Conservation (phyloP, 2,329 filamentous ascomycete genomes). For the Epichloe aotearoae region DNA sequence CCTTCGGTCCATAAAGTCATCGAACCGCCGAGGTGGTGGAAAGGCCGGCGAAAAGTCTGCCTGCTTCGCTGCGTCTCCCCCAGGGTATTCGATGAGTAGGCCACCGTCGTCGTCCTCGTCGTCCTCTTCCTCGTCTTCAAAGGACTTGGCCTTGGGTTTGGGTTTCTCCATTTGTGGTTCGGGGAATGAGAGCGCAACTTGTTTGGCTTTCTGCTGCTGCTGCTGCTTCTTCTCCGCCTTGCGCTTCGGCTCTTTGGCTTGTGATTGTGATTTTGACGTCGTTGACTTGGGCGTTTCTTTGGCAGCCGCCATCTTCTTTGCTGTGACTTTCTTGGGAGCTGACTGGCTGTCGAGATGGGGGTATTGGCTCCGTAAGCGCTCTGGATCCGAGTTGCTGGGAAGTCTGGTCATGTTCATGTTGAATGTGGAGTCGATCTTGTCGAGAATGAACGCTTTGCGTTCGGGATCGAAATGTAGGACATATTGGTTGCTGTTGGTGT, state of each 20-base stretch:
- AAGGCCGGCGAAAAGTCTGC: conserved; percentile 37
- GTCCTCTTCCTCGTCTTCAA: conserved; percentile 36
- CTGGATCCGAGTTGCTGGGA: conserved; percentile 49
- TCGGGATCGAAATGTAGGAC: conserved; percentile 64
- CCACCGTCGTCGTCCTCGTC: conserved; percentile 44
- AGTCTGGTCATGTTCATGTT: conserved; percentile 72
- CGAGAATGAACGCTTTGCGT: conserved; percentile 66
- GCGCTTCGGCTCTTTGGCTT: conserved; percentile 12
- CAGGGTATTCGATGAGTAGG: conserved; percentile 47
- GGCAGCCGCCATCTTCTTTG: conserved; percentile 13
- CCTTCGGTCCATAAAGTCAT: conserved; percentile 36
- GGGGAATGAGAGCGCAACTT: conserved; percentile 20
- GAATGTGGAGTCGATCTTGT: conserved; percentile 69
- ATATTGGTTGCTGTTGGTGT: conserved; percentile 42
- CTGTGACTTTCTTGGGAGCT: conserved; percentile 13
- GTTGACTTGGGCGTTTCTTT: conserved; percentile 11
- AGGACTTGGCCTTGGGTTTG: conserved; percentile 10
- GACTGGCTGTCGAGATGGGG: conserved; percentile 42
- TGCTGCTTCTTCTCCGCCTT: conserved; percentile 18
- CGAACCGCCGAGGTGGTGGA: conserved; percentile 34
- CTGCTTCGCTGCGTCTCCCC: conserved; percentile 24
- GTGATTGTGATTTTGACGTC: conserved; percentile 2
- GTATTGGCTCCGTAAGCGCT: conserved; percentile 52
- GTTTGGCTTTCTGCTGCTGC: conserved; percentile 20
- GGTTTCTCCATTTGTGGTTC: conserved; percentile 19